Percentiles rank a stretch among this genome's conserved stretches.
These are phyloP conservation scores for Vitis rotundifolia DNA, from an alignment of 164 flowering plant genomes.

Conservation along the genomic window DNA sequence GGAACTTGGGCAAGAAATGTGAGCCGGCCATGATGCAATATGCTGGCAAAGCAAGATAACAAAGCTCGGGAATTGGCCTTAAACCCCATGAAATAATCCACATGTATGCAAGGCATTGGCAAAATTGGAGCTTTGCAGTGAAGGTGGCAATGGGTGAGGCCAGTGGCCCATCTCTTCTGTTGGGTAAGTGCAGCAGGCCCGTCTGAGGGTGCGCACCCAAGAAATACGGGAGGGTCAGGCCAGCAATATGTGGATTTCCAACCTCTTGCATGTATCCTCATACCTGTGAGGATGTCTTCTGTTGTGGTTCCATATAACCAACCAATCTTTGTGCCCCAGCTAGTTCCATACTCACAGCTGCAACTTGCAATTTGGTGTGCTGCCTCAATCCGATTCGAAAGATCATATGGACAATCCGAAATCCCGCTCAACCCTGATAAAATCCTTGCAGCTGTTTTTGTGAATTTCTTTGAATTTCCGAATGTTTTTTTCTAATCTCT, in stretches of 20 bases:
- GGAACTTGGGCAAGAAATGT: conserved; percentile 54
- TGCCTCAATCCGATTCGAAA: conserved; percentile 32
- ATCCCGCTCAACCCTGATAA: conserved; percentile 17
- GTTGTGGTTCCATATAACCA: conserved; percentile 57
- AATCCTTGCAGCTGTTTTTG: conserved; percentile 22
- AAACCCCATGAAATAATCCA: conserved; percentile 28
- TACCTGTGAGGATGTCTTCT: conserved; percentile 58
- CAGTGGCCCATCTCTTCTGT: conserved; percentile 60
- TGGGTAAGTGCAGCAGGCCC: conserved; percentile 41
- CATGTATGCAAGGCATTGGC: conserved; percentile 42
- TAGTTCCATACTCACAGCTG: conserved; percentile 42
- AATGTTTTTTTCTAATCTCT: conserved; percentile 15
- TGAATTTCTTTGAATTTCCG: conserved; percentile 38
- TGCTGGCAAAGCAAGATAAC: conserved; percentile 51
- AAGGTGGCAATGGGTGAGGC: conserved; percentile 30
- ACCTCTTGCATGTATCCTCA: conserved; percentile 49
- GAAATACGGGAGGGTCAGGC: conserved; percentile 47
- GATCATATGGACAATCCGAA: background rate
- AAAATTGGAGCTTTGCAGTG: conserved; percentile 34
- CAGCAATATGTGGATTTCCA: conserved; percentile 33
- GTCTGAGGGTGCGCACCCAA: conserved; percentile 50
- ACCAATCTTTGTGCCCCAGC: conserved; percentile 65
- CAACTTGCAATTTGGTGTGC: conserved; percentile 41
- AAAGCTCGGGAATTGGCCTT: conserved; percentile 47
- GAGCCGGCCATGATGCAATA: conserved; percentile 52